Percentiles rank a stretch among this genome's conserved stretches.
These are phyloP conservation scores for Pestalotiopsis sp. DNA, from an alignment of 2,329 filamentous ascomycete genomes.

Conservation along the genomic window DNA sequence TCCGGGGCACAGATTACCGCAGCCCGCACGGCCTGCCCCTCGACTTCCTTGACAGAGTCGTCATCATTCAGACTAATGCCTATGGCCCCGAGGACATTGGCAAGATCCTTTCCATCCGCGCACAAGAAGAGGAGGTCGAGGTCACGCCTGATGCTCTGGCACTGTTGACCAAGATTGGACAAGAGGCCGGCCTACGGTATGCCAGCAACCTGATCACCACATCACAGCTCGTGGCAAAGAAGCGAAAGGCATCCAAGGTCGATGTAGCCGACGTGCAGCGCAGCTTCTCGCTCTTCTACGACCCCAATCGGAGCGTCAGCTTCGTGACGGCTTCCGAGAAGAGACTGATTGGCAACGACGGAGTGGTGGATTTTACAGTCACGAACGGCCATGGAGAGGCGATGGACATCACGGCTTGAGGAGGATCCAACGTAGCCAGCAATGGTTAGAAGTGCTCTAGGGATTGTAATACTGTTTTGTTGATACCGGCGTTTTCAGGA, in stretches of 20 bases:
- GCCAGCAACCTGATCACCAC: slow-evolving; percentile 98
- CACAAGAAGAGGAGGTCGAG: slow-evolving; percentile 95
- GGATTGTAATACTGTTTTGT: neutral
- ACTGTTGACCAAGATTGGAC: slow-evolving; percentile 90
- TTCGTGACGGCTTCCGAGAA: slow-evolving; percentile 91
- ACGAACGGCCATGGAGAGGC: slow-evolving; percentile 46
- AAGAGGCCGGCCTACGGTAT: slow-evolving; percentile 89
- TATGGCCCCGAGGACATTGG: slow-evolving; percentile 84
- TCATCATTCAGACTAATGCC: slow-evolving; percentile 90
- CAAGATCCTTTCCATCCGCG: slow-evolving; percentile 89
- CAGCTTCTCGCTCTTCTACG: slow-evolving; percentile 93
- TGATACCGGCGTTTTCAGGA: slow-evolving; percentile 27
- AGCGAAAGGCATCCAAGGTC: slow-evolving; percentile 83
- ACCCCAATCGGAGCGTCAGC: slow-evolving; percentile 81
- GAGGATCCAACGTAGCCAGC: neutral
- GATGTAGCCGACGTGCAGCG: slow-evolving; percentile 86
- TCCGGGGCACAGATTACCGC: slow-evolving; percentile 89
- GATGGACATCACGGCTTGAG: slow-evolving; percentile 32
- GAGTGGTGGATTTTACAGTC: slow-evolving; percentile 70
- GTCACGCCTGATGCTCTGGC: slow-evolving; percentile 86
- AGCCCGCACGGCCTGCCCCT: slow-evolving; percentile 92
- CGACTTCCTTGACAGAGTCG: slow-evolving; percentile 93
- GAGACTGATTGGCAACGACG: slow-evolving; percentile 86
- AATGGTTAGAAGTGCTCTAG: neutral
- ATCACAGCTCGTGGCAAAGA: slow-evolving; percentile 81